Evolutionary conservation across 2,329 filamentous ascomycete genomes (phyloP), one percentile per base, ranked within the genome.

Genomic region (Fusarium tanahbumbuense): DNA sequence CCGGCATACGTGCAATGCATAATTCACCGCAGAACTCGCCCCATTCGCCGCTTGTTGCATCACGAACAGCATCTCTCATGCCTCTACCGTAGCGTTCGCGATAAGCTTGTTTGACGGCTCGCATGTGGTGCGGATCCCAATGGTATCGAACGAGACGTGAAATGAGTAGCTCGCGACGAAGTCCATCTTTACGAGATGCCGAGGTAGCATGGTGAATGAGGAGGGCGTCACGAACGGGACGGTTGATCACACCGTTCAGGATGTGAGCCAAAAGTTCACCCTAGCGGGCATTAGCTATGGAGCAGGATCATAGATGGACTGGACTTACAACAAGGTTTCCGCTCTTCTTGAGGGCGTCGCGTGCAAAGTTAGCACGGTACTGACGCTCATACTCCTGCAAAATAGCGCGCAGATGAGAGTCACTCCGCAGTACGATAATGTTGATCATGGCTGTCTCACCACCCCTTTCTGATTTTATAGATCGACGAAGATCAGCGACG

Each of bases 171-270:
- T 98, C 95, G 47, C 92, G 91, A 30, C 95, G 89, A 68, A 94
- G 85, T 56, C 87, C 81, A 76, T 95, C 92, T 68, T 88, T 88
- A 70, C 86, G 88, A 6, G 91, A 91, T 47, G 91, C 88, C 22
- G 90, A 91, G 70, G 98, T 89, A 3, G 96, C 95, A 82, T 98
- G 96, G 80, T 97, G 91, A 3, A 99, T 85, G 5, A 98, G 89
- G 40, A 98, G 87, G 5, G 95, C 93, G 79, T 98, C 96, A 58
- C 96, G 93, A 68, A 97, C 93, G 8, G 96, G 94, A 63, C 92
- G 92, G 83, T 98, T 98, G 83, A 98, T 97, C 60, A 97, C 90
- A 75, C 96, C 96, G 81, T 98, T 98, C 76, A 99, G 91, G 73
- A 98, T 93, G 80, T 98, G 96, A 1, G 94, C 93, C 40, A 98